Conservation (phyloP, 176 grass and related monocot genomes). For the Metroxylon sagu region DNA sequence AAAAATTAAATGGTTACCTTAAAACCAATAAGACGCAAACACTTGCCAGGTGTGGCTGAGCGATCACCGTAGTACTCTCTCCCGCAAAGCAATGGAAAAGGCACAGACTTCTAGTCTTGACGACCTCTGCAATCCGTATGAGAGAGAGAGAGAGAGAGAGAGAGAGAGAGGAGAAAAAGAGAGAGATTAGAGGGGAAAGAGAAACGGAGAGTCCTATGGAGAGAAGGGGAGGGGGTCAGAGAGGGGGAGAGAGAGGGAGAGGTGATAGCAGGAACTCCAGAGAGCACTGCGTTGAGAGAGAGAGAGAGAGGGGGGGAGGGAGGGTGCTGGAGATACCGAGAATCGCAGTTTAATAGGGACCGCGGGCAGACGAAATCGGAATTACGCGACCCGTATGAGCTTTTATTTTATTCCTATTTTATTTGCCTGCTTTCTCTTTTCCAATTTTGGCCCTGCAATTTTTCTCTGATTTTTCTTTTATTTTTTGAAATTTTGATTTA, state of each 20-base stretch:
- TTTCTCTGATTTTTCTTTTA: no score
- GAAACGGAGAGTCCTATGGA: neutral
- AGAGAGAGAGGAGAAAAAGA: no score
- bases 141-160: no score
- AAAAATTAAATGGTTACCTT: no score
- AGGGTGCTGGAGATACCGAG: neutral
- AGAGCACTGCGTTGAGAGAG: neutral
- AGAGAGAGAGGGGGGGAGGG: neutral
- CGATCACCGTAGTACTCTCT: no score
- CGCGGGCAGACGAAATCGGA: conserved; percentile 21
- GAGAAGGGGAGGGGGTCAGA: neutral
- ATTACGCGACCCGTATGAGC: conserved; percentile 8
- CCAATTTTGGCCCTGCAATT: neutral
- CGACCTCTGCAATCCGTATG: neutral
- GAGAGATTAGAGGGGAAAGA: neutral
- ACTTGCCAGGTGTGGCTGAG: no score
- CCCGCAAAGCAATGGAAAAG: no score
- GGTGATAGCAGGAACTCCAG: neutral
- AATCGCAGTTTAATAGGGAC: conserved; percentile 48
- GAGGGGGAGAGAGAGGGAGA: neutral
- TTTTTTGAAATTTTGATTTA: no score
- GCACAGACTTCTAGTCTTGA: no score
- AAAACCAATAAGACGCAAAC: no score
- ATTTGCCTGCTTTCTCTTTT: neutral
- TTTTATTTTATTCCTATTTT: conserved; percentile 9